Evolutionary conservation across 352 stramenopile species (phyloP), one percentile per base, ranked within the genome.

Genomic region (Pythium angustatum): DNA sequence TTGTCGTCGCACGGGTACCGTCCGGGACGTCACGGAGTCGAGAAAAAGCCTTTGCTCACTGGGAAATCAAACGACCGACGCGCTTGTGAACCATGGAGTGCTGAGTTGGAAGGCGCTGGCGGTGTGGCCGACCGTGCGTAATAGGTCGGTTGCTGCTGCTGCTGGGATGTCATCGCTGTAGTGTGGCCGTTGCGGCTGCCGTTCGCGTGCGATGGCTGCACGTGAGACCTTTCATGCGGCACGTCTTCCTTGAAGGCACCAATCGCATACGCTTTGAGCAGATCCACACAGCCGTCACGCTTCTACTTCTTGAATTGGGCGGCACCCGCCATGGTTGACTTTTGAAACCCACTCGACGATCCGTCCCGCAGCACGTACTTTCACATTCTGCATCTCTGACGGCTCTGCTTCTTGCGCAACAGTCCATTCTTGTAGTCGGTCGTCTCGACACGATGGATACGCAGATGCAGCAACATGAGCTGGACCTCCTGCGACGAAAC

Each of bases 231-330:
- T 17, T 60, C 58, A 1, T 57, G 53, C 21, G 62, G 58, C 17
- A 36, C 51, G 33, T 71, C 50, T 2, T 80, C 66, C 53, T 89
- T 77, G 49, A 86, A 93, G 0, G 82, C 80, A 12, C 84, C 84
- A 28, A 78, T 72, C 3, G 91, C 78, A 57, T 94, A 94, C 19
- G 65, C 67, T 59, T 90, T 76, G 33, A 94, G 55, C 10, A 94
- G 62, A 34, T 78, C 73, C 5, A 91, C 53, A 60, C 91, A 92
- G 0, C 72, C 48, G 12, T 88, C 82, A 19, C 86, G 60, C 53
- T 84, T 79, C 12, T 90, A 62, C 43, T 88, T 80, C 56, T 87
- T 62, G 31, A n/a, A n/a, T n/a, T n/a, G n/a, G n/a, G n/a, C n/a
- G n/a, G n/a, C n/a, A n/a, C n/a, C n/a, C n/a, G n/a, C n/a, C n/a